These are phyloP conservation scores for Hamigera avellanea DNA, from an alignment of 495 filamentous ascomycete genomes.

Conservation along the genomic window DNA sequence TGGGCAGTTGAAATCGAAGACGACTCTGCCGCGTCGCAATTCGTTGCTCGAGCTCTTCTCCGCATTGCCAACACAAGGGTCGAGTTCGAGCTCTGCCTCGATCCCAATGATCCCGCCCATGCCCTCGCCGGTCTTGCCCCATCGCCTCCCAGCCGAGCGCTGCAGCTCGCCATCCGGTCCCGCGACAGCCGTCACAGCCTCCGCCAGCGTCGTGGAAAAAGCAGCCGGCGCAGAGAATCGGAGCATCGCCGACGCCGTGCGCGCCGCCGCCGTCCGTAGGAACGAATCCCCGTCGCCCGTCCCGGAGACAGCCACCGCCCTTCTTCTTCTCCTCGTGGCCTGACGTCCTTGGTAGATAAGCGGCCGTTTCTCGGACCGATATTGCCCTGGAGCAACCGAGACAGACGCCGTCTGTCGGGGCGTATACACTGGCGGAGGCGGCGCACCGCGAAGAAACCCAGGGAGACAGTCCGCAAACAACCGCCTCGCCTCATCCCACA, in stretches of 20 bases:
- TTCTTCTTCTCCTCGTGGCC: conserved; percentile 1
- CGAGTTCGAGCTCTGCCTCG: conserved; percentile 39
- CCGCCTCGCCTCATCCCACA: not conserved
- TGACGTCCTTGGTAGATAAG: not conserved
- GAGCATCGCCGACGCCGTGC: conserved; percentile 61
- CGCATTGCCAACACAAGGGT: conserved; percentile 15
- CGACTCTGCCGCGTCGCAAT: conserved; percentile 37
- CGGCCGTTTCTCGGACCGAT: conserved; percentile 1
- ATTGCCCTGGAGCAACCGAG: not conserved
- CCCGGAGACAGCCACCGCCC: conserved; percentile 64
- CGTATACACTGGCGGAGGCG: conserved; percentile 4
- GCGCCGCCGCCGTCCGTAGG: conserved; percentile 57
- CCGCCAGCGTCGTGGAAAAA: conserved; percentile 16
- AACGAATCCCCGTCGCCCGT: conserved; percentile 91
- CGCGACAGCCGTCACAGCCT: conserved; percentile 49
- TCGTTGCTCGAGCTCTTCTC: conserved; percentile 23
- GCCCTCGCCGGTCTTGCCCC: conserved; percentile 69
- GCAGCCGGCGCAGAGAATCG: conserved; percentile 41
- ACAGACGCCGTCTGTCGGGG: not conserved
- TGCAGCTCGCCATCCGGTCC: conserved; percentile 68
- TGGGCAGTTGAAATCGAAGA: conserved; percentile 74
- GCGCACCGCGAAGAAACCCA: conserved; percentile 11
- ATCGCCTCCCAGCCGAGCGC: conserved; percentile 60
- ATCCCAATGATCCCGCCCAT: conserved; percentile 84
- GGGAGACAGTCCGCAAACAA: conserved; percentile 43